Base-by-base conservation (phyloP, 139 green algal genomes). In the Pseudopediastrum boryanum region DNA sequence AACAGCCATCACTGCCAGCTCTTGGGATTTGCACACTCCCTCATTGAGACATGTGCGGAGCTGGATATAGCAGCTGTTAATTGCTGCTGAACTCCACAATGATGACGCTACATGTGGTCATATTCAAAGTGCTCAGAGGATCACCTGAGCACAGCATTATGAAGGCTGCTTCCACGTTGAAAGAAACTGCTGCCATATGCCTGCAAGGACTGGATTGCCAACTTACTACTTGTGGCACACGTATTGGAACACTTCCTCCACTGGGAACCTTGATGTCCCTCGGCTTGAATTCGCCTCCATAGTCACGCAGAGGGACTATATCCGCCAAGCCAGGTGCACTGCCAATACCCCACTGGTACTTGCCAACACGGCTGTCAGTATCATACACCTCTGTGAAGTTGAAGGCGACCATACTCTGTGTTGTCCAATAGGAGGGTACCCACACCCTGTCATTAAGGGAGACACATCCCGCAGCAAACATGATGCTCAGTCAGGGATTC, bases 271-370 rank as follows among this genome's bases (percentile, higher is more conserved):
- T 69, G 12, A 78, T 78, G 71, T 78, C 71, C 9, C 69, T 78
- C 6, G 69, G 38, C 38, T 61, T n/a, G 25, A 36, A 50, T n/a
- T 21, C 42, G 38, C n/a, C 50, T 13, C 50, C 63, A 3, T 75
- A 36, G 16, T 54, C 13, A 1, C 21, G 36, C 31, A 77, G 27
- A 2, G 76, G 50, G 5, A 89, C 39, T 21, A 91, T 79, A 46
- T 91, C 80, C 5, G 41, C 54, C 2, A 44, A 38, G 70, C 66
- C 76, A 21, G 79, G 79, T 12, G 35, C 67, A 10, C 67, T 86
- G 44, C 87, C 89, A 25, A 93, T 50, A 33, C 78, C 83, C 89
- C 86, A 93, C 12, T 75, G 48, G 78, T 91, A 92, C 21, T 33
- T n/a, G 41, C 70, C 36, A 63, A 72, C 80, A 21, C 50, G 68